phyloP scores from a whole-genome alignment of 1,139 yeast genomes.

The Diutina sp. region DNA sequence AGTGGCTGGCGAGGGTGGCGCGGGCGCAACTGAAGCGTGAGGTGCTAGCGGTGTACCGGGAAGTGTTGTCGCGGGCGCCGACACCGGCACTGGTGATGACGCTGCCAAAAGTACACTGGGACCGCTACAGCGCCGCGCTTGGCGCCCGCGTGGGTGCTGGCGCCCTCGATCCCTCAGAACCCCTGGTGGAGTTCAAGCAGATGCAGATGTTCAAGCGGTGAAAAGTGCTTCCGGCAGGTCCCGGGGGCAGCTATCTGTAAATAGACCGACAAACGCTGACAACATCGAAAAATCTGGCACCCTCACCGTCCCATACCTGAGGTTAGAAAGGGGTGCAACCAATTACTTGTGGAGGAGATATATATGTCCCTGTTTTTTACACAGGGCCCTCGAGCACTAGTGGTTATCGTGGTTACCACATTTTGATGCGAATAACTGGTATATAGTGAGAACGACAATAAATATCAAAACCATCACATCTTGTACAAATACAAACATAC shows the following conservation, averaged over 20 bases:
- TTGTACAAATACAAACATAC: too few species aligned
- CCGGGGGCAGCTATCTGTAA: background rate
- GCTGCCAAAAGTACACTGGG: slow-evolving; percentile 27
- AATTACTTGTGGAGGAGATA: background rate
- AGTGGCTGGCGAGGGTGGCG: slow-evolving; percentile 5
- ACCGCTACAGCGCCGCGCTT: slow-evolving; percentile 7
- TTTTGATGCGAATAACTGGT: background rate
- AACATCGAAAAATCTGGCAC: background rate
- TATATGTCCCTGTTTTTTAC: background rate
- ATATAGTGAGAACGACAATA: background rate
- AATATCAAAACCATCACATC: background rate
- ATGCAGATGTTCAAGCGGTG: slow-evolving; percentile 6
- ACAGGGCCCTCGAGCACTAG: background rate
- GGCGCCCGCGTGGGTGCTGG: slow-evolving; percentile 9
- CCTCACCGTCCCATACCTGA: background rate
- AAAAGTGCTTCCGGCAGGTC: background rate
- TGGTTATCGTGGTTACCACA: background rate
- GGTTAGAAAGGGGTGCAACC: slow-evolving; percentile 4
- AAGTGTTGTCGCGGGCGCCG: slow-evolving; percentile 15
- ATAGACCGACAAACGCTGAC: background rate
- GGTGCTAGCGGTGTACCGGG: slow-evolving; percentile 8
- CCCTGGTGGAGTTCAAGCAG: slow-evolving; percentile 6
- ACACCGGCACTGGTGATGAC: slow-evolving; percentile 20
- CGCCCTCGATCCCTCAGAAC: slow-evolving; percentile 2
- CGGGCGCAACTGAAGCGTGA: slow-evolving; percentile 7